phyloP scores from a whole-genome alignment of 2,329 filamentous ascomycete genomes.

The Verticillium dahliae region DNA sequence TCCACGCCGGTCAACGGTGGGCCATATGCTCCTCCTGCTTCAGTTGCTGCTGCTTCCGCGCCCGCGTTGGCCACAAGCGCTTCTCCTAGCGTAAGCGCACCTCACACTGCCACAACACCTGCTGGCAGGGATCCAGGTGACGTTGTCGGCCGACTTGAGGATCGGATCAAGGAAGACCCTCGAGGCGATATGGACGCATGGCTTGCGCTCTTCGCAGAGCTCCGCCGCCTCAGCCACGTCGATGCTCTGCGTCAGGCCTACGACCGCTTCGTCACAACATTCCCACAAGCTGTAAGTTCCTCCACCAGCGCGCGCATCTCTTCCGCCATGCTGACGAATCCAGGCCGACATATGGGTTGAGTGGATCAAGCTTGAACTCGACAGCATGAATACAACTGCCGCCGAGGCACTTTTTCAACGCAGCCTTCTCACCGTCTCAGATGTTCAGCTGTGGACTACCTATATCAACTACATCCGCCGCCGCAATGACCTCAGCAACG shows the following conservation, averaged over 20 bases:
- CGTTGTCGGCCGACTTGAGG: conserved; percentile 74
- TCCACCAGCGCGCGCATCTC: neutral
- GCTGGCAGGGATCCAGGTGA: conserved; percentile 50
- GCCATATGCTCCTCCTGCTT: conserved; percentile 21
- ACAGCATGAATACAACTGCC: conserved; percentile 72
- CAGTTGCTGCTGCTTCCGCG: conserved; percentile 38
- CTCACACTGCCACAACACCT: neutral
- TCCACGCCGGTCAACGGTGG: conserved; percentile 12
- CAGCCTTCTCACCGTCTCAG: conserved; percentile 71
- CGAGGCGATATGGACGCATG: conserved; percentile 90
- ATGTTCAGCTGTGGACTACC: conserved; percentile 82
- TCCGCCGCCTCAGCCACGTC: conserved; percentile 73
- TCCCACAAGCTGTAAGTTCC: conserved; percentile 79
- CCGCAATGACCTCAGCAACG: conserved; percentile 75
- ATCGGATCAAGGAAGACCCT: conserved; percentile 85
- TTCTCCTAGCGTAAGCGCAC: conserved; percentile 11
- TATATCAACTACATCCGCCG: conserved; percentile 95
- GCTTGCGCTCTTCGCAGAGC: conserved; percentile 78
- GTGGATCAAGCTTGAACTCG: conserved; percentile 84
- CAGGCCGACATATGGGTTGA: conserved; percentile 89
- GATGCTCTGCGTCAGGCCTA: conserved; percentile 77
- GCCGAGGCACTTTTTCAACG: conserved; percentile 80
- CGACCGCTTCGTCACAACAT: conserved; percentile 79
- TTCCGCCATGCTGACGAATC: conserved; percentile 22
- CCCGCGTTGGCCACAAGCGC: conserved; percentile 16